phyloP scores from a whole-genome alignment of 2,329 filamentous ascomycete genomes.

The Cytospora paraplurivora region DNA sequence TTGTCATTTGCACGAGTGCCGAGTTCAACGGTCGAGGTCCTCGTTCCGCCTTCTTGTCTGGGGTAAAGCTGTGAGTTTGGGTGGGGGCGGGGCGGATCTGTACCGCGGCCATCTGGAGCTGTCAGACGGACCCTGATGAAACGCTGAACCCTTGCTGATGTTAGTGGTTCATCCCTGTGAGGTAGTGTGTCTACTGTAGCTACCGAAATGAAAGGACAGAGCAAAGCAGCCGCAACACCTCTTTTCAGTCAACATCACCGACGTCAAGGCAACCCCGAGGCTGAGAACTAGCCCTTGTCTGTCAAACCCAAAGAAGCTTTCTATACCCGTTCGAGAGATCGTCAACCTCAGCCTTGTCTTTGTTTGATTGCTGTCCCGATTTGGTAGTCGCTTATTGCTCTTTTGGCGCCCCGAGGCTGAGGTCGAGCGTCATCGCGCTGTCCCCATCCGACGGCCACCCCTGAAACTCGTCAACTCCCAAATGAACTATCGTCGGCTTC shows the following conservation, averaged over 20 bases:
- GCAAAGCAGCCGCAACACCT: conserved; percentile 19
- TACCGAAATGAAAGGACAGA: conserved; percentile 21
- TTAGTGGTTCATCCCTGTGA: neutral
- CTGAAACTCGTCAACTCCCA: conserved; percentile 18
- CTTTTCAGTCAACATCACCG: conserved; percentile 24
- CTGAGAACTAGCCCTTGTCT: conserved; percentile 11
- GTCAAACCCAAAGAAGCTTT: conserved; percentile 1
- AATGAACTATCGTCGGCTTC: conserved; percentile 16
- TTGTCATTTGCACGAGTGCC: neutral
- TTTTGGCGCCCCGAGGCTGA: neutral
- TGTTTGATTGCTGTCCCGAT: neutral
- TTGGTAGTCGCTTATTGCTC: neutral
- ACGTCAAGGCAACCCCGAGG: conserved; percentile 26
- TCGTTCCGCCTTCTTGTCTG: conserved; percentile 6
- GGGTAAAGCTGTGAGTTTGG: conserved; percentile 16
- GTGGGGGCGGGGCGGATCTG: conserved; percentile 19
- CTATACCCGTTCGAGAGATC: conserved; percentile 2
- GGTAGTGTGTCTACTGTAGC: neutral
- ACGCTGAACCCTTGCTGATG: conserved; percentile 24
- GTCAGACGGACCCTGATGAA: conserved; percentile 26
- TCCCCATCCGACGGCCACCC: conserved; percentile 4
- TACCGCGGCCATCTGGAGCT: conserved; percentile 15
- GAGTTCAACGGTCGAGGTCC: neutral
- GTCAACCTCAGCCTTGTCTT: conserved; percentile 12
- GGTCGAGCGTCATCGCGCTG: conserved; percentile 15